Evolutionary conservation across 1,284 basidiomycete species (phyloP).

Genomic region (Irpex rosettiformis): DNA sequence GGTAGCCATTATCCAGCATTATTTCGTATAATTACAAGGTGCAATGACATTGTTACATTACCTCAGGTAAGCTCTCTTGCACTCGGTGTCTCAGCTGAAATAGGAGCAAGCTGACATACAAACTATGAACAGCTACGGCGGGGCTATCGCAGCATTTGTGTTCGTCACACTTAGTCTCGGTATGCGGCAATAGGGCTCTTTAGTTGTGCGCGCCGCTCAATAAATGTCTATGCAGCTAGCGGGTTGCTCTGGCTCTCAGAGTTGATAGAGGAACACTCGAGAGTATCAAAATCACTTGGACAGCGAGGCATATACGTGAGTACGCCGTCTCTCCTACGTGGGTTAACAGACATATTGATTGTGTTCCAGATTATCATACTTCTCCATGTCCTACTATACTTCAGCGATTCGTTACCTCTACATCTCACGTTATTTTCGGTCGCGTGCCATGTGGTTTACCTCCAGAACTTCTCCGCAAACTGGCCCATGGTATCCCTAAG

Average conservation of each 20-base stretch:
- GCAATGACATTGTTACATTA: slow-evolving; percentile 22
- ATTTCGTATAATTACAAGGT: background rate
- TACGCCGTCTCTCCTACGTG: slow-evolving; percentile 15
- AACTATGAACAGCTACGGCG: slow-evolving; percentile 27
- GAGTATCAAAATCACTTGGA: slow-evolving; percentile 74
- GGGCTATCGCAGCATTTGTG: slow-evolving; percentile 31
- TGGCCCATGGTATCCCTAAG: slow-evolving; percentile 92
- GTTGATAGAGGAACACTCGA: slow-evolving; percentile 90
- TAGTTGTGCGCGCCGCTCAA: background rate
- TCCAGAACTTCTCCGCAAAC: slow-evolving; percentile 82
- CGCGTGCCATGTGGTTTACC: slow-evolving; percentile 80
- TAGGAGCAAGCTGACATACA: background rate
- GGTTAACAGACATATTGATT: background rate
- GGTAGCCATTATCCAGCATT: slow-evolving; percentile 10
- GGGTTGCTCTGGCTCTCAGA: slow-evolving; percentile 92
- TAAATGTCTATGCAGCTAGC: slow-evolving; percentile 57
- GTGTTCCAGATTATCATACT: slow-evolving; percentile 68
- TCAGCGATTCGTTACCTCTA: slow-evolving; percentile 78
- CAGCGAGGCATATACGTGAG: slow-evolving; percentile 84
- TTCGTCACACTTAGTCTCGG: slow-evolving; percentile 36
- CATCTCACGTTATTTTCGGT: slow-evolving; percentile 76
- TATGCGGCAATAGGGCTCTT: slow-evolving; percentile 1
- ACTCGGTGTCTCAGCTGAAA: background rate
- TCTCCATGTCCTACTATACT: slow-evolving; percentile 75
- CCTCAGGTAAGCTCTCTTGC: slow-evolving; percentile 19